Base-by-base conservation (phyloP, 352 stramenopile genomes). In the Globisporangium paroecandrum region DNA sequence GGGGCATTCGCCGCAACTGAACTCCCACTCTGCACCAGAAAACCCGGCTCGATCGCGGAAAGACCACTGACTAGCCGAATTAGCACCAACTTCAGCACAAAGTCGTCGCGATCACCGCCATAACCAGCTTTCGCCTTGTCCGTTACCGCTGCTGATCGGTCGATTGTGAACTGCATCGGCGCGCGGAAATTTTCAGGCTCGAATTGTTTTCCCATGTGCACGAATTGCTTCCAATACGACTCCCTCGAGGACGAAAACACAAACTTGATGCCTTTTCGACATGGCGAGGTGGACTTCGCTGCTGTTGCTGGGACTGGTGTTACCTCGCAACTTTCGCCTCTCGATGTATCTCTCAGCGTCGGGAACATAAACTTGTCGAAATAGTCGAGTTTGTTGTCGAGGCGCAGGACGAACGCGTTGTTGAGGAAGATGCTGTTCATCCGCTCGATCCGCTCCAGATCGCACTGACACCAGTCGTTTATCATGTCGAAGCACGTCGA, bases 351-450 rank as follows among this genome's bases (percentile, higher is more conserved):
- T 41, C 69, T 78, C 34, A 86, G 56, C 5, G 70, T 72, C 24
- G 74, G 74, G 20, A 89, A 81, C n/a, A 83, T 69, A 22, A 76
- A 73, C 8, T 55, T 27, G 62, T 66, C 43, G 46, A 89, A 62
- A 62, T 88, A 89, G 12, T 83, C 69, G 9, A 90, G 72, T 53
- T 90, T 92, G 71, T 85, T 88, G 66, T 92, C 84, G 36, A 90
- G 67, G 4, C 84, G 84, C 62, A 92, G 66, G 49, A 92, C 49
- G 38, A 76, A 85, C 15, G 74, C 73, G 18, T 77, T 81, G 15
- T 76, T 79, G 6, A 80, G 47, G 15, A 89, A 64, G 54, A 92
- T 67, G 3, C 76, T 77, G 63, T 87, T 76, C 68, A 90, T 77
- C 22, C 82, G 72, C 49, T 83, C 76, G 32, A 92, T 85, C 22